A percentile compares a stretch with the other conserved stretches of the same genome.
These are phyloP conservation scores for Aspergillus cristatus DNA, from an alignment of 495 filamentous ascomycete genomes.

Conservation along the genomic window DNA sequence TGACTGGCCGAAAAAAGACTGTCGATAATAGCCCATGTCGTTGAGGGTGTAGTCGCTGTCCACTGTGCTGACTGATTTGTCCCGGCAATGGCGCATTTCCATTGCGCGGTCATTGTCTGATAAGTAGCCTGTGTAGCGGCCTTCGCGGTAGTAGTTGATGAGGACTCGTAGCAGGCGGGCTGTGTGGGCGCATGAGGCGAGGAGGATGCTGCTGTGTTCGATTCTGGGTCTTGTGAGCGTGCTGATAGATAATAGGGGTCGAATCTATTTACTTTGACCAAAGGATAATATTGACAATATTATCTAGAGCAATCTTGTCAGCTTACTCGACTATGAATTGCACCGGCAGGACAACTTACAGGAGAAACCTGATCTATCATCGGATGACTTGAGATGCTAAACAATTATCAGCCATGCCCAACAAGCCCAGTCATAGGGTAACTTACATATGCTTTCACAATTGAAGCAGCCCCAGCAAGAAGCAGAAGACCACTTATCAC, in stretches of 20 bases:
- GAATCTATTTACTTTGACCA: conserved; percentile 10
- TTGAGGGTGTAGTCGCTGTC: conserved; percentile 13
- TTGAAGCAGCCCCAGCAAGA: conserved; percentile 11
- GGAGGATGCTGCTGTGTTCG: conserved; percentile 11
- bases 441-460: conserved; percentile 9
- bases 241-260: not conserved
- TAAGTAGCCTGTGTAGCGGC: conserved; percentile 16
- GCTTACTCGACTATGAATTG: too few species aligned
- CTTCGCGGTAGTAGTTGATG: conserved; percentile 15
- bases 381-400: conserved; percentile 5
- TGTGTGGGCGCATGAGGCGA: conserved; percentile 11
- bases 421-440: not conserved
- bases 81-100: conserved; percentile 3
- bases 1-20: too few species aligned
- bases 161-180: conserved; percentile 10
- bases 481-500: conserved; percentile 7
- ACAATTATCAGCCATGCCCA: conserved; percentile 1
- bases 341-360: too few species aligned
- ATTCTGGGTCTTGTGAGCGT: conserved; percentile 3
- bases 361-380: conserved; percentile 8
- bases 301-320: too few species aligned
- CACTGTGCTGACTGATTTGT: conserved; percentile 2
- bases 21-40: conserved; percentile 7
- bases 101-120: conserved; percentile 8
- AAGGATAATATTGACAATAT: conserved; percentile 10